A percentile compares a stretch with the other conserved stretches of the same genome.
These are phyloP conservation scores for Trichoderma sp. DNA, from an alignment of 2,329 filamentous ascomycete genomes.

Conservation along the genomic window DNA sequence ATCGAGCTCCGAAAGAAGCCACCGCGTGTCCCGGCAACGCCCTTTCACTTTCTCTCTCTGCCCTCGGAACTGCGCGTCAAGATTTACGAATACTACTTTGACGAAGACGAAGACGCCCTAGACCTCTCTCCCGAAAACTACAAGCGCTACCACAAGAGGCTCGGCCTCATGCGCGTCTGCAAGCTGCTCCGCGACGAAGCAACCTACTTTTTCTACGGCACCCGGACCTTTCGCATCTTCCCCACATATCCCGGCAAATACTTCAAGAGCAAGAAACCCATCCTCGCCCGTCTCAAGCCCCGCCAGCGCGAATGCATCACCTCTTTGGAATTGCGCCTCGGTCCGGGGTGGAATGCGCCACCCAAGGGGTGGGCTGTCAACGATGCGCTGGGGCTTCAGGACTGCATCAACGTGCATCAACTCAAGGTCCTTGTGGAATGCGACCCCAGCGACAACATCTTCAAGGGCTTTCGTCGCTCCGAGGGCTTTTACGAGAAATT, in stretches of 20 bases:
- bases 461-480: slow-evolving; percentile 66
- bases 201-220: slow-evolving; percentile 65
- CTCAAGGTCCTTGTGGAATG: slow-evolving; percentile 71
- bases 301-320: slow-evolving; percentile 62
- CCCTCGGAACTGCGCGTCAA: slow-evolving; percentile 70
- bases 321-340: slow-evolving; percentile 68
- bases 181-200: slow-evolving; percentile 64
- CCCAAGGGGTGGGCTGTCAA: slow-evolving; percentile 72
- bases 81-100: slow-evolving; percentile 67
- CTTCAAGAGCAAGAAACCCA: slow-evolving; percentile 72
- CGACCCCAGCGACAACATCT: slow-evolving; percentile 68
- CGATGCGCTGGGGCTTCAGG: slow-evolving; percentile 61
- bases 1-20: slow-evolving; percentile 38
- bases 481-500: slow-evolving; percentile 73
- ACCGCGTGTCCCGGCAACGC: slow-evolving; percentile 39
- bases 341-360: slow-evolving; percentile 71
- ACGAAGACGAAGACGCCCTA: slow-evolving; percentile 55
- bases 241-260: slow-evolving; percentile 64
- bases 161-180: slow-evolving; percentile 63
- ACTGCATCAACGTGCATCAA: slow-evolving; percentile 60
- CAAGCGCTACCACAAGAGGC: slow-evolving; percentile 59
- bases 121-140: slow-evolving; percentile 70
- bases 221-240: slow-evolving; percentile 65
- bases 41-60: slow-evolving; percentile 67
- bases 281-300: slow-evolving; percentile 66